Percentiles rank a stretch among this genome's conserved stretches.
Conservation (phyloP, 257 asterid genomes). For the Fraxinus anomala region DNA sequence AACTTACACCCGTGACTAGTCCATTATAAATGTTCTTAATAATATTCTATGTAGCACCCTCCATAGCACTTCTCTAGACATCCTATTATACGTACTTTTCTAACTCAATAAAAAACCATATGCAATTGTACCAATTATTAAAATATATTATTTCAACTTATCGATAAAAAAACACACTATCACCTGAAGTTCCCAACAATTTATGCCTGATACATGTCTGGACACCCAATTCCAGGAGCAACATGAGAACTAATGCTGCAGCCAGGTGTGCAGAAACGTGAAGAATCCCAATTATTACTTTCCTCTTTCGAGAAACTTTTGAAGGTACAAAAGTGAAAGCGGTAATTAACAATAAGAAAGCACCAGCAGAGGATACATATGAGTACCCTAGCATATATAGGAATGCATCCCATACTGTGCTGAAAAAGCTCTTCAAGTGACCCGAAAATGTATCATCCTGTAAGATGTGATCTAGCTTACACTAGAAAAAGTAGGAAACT, state of each 20-base stretch:
- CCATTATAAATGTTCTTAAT: neutral
- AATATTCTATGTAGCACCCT: neutral
- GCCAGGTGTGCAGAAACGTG: conserved; percentile 91
- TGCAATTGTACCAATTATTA: neutral
- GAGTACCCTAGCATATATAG: conserved; percentile 72
- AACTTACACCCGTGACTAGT: neutral
- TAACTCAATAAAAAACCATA: neutral
- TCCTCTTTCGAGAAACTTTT: conserved; percentile 75
- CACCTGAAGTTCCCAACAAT: conserved; percentile 87
- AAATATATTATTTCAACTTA: conserved; percentile 11
- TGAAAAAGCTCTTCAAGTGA: conserved; percentile 77
- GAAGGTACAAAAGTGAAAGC: conserved; percentile 88
- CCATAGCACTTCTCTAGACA: neutral
- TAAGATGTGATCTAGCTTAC: conserved; percentile 88
- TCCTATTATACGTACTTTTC: neutral
- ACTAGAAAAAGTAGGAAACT: conserved; percentile 47
- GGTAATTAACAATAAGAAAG: conserved; percentile 61
- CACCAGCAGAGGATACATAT: conserved; percentile 76
- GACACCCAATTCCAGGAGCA: conserved; percentile 86
- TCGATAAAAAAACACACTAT: conserved; percentile 14
- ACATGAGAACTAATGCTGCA: conserved; percentile 88
- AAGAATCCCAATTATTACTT: conserved; percentile 70
- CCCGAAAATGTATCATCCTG: conserved; percentile 83
- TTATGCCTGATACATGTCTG: conserved; percentile 91
- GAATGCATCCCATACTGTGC: conserved; percentile 84